phyloP scores from a whole-genome alignment of 2,329 filamentous ascomycete species.

The Aspergillus sp. region DNA sequence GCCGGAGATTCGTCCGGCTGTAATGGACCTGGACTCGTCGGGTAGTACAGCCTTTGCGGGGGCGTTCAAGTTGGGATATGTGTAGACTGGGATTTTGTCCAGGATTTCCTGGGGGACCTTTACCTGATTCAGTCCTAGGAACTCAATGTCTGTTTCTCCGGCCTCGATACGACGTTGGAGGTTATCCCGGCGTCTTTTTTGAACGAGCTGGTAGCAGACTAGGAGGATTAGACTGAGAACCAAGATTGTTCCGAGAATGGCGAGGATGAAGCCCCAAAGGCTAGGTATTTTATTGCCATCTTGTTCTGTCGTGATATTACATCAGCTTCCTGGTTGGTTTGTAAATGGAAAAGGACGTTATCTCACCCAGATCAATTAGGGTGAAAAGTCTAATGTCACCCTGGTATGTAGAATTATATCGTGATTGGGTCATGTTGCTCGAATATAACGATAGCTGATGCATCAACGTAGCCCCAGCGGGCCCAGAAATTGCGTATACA shows the following conservation, averaged over 20 bases:
- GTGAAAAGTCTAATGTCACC: constrained; percentile 37
- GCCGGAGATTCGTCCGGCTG: neutral
- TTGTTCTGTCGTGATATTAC: constrained; percentile 23
- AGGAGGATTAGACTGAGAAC: constrained; percentile 63
- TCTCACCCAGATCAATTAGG: constrained; percentile 43
- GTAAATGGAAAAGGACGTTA: constrained; percentile 37
- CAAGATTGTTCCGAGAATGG: constrained; percentile 74
- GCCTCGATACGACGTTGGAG: constrained; percentile 66
- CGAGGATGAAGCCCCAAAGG: constrained; percentile 76
- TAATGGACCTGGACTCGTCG: neutral
- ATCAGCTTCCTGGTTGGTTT: constrained; percentile 38
- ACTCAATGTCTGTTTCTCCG: constrained; percentile 82
- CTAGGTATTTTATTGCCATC: constrained; percentile 51
- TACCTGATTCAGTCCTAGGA: constrained; percentile 75
- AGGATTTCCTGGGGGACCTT: constrained; percentile 70
- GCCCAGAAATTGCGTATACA: constrained; percentile 73
- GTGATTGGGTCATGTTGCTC: constrained; percentile 56
- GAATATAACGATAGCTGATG: constrained; percentile 70
- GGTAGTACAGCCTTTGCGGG: constrained; percentile 1
- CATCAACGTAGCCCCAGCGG: constrained; percentile 65
- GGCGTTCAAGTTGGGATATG: constrained; percentile 52
- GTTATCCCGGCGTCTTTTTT: constrained; percentile 63
- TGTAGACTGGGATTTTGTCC: constrained; percentile 71
- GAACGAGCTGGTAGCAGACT: constrained; percentile 69
- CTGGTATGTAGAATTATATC: constrained; percentile 17